These are phyloP conservation scores for Thoreauomyces humboldtii DNA, from an alignment of 192 early-diverging fungal genomes.

Conservation along the genomic window DNA sequence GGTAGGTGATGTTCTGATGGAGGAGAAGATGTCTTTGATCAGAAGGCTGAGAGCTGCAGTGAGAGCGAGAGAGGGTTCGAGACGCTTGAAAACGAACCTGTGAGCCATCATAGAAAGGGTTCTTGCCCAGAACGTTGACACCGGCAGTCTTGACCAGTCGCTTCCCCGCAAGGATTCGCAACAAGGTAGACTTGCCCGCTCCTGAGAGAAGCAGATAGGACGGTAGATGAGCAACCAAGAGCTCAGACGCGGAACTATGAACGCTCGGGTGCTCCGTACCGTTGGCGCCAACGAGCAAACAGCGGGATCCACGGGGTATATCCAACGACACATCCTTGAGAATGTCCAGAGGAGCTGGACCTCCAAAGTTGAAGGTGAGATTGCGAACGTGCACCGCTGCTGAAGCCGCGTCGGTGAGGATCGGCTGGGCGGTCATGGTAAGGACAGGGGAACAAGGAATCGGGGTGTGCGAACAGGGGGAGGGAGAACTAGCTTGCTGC, in stretches of 20 bases:
- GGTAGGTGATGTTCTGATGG: conserved; percentile 67
- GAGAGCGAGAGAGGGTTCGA: too few species aligned
- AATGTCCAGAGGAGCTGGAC: conserved; percentile 52
- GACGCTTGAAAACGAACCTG: conserved; percentile 41
- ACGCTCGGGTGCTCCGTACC: conserved; percentile 33
- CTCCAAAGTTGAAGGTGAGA: conserved; percentile 62
- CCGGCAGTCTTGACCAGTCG: conserved; percentile 50
- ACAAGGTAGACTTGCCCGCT: conserved; percentile 65
- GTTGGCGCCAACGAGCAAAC: conserved; percentile 75
- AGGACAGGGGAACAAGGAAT: too few species aligned
- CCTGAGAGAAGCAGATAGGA: neutral
- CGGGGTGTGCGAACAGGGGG: too few species aligned
- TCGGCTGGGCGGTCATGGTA: too few species aligned
- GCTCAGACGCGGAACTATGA: neutral
- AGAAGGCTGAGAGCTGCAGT: conserved; percentile 2
- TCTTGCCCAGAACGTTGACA: conserved; percentile 59
- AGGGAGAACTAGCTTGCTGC: too few species aligned
- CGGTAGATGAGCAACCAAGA: neutral
- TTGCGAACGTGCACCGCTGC: conserved; percentile 48
- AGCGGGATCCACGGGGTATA: conserved; percentile 55
- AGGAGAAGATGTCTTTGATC: neutral
- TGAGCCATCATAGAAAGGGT: conserved; percentile 64
- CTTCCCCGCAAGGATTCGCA: conserved; percentile 72
- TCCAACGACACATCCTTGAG: conserved; percentile 52
- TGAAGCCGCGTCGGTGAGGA: too few species aligned